phyloP scores from a whole-genome alignment of 1,284 basidiomycete genomes.

The Moniliella sp. region DNA sequence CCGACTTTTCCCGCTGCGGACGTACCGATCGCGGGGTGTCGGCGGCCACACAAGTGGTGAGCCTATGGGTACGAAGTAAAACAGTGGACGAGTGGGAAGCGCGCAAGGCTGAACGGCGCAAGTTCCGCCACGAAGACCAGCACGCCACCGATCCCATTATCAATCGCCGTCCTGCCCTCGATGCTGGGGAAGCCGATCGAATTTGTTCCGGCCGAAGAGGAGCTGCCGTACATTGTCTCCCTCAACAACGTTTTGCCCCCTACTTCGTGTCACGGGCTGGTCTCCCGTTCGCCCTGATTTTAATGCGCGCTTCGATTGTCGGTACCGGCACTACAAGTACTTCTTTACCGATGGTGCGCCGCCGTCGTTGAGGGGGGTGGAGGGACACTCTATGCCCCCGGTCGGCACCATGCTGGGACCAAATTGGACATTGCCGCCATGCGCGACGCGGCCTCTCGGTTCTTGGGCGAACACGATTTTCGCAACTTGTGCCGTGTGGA shows the following conservation, averaged over 20 bases:
- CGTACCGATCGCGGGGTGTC: slow-evolving; percentile 86
- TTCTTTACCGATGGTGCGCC: slow-evolving; percentile 43
- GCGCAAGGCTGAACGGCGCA: too few species aligned
- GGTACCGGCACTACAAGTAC: slow-evolving; percentile 84
- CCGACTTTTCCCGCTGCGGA: slow-evolving; percentile 74
- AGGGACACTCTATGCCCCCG: background rate
- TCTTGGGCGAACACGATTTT: slow-evolving; percentile 83
- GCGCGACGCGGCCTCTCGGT: slow-evolving; percentile 49
- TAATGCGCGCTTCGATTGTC: slow-evolving; percentile 70
- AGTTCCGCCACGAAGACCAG: too few species aligned
- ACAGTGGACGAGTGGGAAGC: slow-evolving; percentile 10
- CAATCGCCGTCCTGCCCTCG: too few species aligned
- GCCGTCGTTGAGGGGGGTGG: slow-evolving; percentile 4
- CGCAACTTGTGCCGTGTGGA: slow-evolving; percentile 90
- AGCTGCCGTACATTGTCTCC: slow-evolving; percentile 56
- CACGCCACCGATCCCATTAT: too few species aligned
- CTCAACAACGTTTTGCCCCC: slow-evolving; percentile 76
- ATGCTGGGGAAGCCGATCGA: too few species aligned
- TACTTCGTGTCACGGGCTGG: slow-evolving; percentile 82
- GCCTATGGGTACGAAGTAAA: slow-evolving; percentile 45
- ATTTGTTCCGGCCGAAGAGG: slow-evolving; percentile 28
- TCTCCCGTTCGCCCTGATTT: slow-evolving; percentile 62
- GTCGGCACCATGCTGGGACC: slow-evolving; percentile 1
- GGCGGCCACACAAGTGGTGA: slow-evolving; percentile 78
- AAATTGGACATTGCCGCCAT: slow-evolving; percentile 40